A percentile compares a stretch with the other conserved stretches of the same genome.
phyloP scores from a whole-genome alignment of 164 flowering plant genomes.

The Liriodendron chinense region DNA sequence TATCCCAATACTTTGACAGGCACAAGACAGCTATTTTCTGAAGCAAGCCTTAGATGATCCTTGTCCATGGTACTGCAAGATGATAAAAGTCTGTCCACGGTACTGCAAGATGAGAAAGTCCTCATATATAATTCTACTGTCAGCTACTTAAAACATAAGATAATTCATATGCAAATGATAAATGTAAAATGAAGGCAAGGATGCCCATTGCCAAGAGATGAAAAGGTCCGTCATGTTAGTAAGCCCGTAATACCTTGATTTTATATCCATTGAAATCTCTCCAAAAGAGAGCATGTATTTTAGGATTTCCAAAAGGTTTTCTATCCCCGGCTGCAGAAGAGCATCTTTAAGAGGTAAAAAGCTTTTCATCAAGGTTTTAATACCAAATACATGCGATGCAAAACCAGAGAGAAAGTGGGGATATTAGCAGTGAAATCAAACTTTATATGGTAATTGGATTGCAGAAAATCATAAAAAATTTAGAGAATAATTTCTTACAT shows the following conservation, averaged over 20 bases:
- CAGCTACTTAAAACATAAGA: neutral
- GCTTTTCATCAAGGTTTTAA: constrained; percentile 88
- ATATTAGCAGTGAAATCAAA: neutral
- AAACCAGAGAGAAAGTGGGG: neutral
- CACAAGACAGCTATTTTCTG: constrained; percentile 91
- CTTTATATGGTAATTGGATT: neutral
- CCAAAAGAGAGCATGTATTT: constrained; percentile 68
- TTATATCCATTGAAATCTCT: constrained; percentile 63
- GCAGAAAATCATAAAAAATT: neutral
- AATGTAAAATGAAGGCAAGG: constrained; percentile 2
- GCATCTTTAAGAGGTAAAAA: constrained; percentile 92
- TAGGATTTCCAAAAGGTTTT: constrained; percentile 55
- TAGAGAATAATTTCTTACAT: neutral
- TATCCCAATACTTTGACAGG: constrained; percentile 81
- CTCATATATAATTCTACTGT: neutral
- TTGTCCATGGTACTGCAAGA: too few relatives aligned
- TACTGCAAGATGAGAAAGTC: constrained; percentile 45
- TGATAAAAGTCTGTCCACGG: too few relatives aligned
- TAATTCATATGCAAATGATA: neutral
- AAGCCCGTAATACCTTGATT: constrained; percentile 60
- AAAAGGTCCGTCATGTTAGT: neutral
- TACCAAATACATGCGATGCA: constrained; percentile 63
- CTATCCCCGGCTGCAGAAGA: constrained; percentile 77
- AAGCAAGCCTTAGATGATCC: constrained; percentile 84
- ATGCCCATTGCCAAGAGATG: neutral